phyloP scores from a whole-genome alignment of 2,329 filamentous ascomycete genomes.

The Scorias spongiosa region DNA sequence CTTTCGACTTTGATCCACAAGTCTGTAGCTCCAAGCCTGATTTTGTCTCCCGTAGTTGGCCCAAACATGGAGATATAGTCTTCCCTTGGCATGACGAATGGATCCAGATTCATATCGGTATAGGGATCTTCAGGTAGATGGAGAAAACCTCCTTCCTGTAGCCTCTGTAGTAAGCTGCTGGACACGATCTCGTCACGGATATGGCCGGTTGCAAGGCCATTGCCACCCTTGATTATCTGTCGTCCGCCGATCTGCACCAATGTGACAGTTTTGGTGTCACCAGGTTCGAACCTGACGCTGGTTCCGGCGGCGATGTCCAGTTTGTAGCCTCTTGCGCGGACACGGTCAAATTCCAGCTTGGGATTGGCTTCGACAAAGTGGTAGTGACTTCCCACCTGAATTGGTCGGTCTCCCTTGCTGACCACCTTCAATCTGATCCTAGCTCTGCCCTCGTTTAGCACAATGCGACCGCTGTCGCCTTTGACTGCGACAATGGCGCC shows the following conservation, averaged over 20 bases:
- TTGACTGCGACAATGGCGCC: slow-evolving; percentile 64
- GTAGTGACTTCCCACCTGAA: slow-evolving; percentile 87
- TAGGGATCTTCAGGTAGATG: slow-evolving; percentile 52
- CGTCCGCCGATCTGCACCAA: slow-evolving; percentile 78
- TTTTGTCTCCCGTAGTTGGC: slow-evolving; percentile 68
- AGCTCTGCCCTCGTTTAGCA: slow-evolving; percentile 58
- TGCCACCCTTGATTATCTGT: slow-evolving; percentile 70
- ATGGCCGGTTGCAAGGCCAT: slow-evolving; percentile 56
- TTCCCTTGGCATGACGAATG: slow-evolving; percentile 55
- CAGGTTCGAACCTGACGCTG: slow-evolving; percentile 84
- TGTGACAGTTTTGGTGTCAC: slow-evolving; percentile 78
- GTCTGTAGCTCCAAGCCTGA: slow-evolving; percentile 68
- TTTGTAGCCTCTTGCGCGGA: slow-evolving; percentile 66
- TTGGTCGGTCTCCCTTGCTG: slow-evolving; percentile 75
- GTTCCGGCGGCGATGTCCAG: slow-evolving; percentile 86
- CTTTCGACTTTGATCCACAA: slow-evolving; percentile 79
- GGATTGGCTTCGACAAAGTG: slow-evolving; percentile 95
- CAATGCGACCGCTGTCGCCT: slow-evolving; percentile 44
- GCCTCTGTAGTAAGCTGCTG: slow-evolving; percentile 49
- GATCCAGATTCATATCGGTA: slow-evolving; percentile 39
- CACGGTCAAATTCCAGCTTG: slow-evolving; percentile 73
- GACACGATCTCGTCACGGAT: slow-evolving; percentile 48
- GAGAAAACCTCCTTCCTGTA: slow-evolving; percentile 62
- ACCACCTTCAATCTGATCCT: slow-evolving; percentile 63
- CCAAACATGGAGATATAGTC: slow-evolving; percentile 80